These are phyloP conservation scores for Sporisorium sorghi DNA, from an alignment of 1,284 basidiomycete genomes.

Conservation along the genomic window DNA sequence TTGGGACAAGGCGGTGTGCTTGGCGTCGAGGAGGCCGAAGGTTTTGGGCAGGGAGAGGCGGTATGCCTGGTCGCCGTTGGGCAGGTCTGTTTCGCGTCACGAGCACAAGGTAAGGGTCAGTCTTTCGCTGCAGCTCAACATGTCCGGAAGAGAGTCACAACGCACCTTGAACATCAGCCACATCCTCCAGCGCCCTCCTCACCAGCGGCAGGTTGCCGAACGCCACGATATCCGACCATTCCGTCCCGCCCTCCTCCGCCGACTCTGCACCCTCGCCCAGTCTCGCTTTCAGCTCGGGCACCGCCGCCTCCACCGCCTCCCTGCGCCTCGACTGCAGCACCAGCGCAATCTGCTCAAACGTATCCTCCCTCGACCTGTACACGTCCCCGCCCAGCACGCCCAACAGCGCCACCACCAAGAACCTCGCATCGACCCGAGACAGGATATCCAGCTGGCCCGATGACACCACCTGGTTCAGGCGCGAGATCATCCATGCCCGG, in stretches of 20 bases:
- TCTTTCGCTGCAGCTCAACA: too few species aligned
- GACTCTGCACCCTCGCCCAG: conserved; percentile 1
- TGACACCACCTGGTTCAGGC: conserved; percentile 26
- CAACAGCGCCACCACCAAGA: conserved; percentile 26
- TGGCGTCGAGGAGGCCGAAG: conserved; percentile 29
- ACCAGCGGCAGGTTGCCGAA: conserved; percentile 22
- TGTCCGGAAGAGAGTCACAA: too few species aligned
- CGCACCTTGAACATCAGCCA: conserved; percentile 45
- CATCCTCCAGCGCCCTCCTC: conserved; percentile 17
- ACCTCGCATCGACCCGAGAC: conserved; percentile 22
- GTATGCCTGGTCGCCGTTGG: conserved; percentile 36
- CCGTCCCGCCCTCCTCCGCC: conserved; percentile 17
- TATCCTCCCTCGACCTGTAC: conserved; percentile 33
- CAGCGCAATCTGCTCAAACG: conserved; percentile 35
- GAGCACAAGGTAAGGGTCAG: background rate
- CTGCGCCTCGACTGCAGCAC: conserved; percentile 10
- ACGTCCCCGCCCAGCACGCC: conserved; percentile 13
- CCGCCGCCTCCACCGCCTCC: conserved; percentile 8
- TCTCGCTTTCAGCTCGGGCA: conserved; percentile 13
- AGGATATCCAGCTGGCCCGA: conserved; percentile 37
- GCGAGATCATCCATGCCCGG: conserved; percentile 41
- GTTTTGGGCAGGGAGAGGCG: conserved; percentile 30
- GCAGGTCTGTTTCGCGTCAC: conserved; percentile 21
- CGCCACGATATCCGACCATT: conserved; percentile 40
- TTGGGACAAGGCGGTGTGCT: conserved; percentile 13